Percentiles rank a stretch among this genome's conserved stretches.
These are phyloP conservation scores for Trichoderma atroviride DNA, from an alignment of 2,329 filamentous ascomycete genomes.

Conservation along the genomic window DNA sequence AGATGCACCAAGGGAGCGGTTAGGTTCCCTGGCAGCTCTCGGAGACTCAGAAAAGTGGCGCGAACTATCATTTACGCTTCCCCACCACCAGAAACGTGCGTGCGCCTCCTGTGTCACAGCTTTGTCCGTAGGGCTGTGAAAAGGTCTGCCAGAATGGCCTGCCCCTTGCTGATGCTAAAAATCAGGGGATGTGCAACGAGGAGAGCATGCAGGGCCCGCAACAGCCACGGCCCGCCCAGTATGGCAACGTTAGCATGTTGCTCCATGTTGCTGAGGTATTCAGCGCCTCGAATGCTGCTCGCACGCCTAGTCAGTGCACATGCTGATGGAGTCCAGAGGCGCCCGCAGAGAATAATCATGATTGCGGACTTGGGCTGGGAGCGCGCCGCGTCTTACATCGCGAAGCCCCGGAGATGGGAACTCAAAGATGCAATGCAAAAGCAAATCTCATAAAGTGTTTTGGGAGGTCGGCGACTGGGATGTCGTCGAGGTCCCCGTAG, in stretches of 20 bases:
- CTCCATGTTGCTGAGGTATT: not conserved
- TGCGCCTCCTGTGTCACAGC: slow-evolving; percentile 22
- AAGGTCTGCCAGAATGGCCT: not conserved
- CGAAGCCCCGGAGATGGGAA: slow-evolving; percentile 1
- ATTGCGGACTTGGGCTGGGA: not conserved
- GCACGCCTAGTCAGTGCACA: not conserved
- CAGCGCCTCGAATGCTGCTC: not conserved
- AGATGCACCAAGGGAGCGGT: not conserved
- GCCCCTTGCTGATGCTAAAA: not conserved
- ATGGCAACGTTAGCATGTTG: not conserved
- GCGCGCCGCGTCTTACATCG: slow-evolving; percentile 19
- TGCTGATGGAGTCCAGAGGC: slow-evolving; percentile 8
- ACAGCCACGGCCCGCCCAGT: not conserved
- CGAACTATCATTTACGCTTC: slow-evolving; percentile 18
- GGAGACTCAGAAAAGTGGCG: slow-evolving; percentile 14
- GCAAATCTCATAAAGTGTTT: slow-evolving; percentile 3
- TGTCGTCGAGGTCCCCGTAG: slow-evolving; percentile 24
- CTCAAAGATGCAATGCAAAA: not conserved
- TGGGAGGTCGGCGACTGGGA: slow-evolving; percentile 22
- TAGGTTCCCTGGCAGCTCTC: not conserved
- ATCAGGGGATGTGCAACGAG: not conserved
- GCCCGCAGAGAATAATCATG: slow-evolving; percentile 18
- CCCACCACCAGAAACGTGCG: slow-evolving; percentile 4
- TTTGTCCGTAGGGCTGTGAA: slow-evolving; percentile 14
- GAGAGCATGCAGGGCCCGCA: not conserved